Conservation (phyloP, 345 rosid genomes). For the Populus deltoides region DNA sequence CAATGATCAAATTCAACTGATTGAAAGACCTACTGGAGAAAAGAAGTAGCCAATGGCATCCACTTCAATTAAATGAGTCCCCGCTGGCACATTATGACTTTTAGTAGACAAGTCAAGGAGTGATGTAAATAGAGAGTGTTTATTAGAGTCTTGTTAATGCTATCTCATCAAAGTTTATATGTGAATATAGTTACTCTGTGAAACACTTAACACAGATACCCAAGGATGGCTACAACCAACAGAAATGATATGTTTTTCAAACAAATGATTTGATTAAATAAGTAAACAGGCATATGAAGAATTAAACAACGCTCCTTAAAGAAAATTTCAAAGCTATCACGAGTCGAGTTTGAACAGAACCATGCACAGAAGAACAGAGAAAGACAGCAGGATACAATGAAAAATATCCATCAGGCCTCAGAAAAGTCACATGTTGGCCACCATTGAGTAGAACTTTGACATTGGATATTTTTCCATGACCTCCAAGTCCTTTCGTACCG, state of each 20-base stretch:
- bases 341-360: not conserved
- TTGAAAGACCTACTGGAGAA: constrained; percentile 64
- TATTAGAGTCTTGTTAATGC: not conserved
- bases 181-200: not conserved
- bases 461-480: constrained; percentile 62
- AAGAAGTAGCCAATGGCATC: constrained; percentile 80
- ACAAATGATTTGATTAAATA: too few species aligned
- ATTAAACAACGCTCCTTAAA: not conserved
- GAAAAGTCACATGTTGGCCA: constrained; percentile 67
- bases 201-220: not conserved
- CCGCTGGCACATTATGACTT: constrained; percentile 84
- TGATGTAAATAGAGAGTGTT: not conserved
- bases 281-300: not conserved
- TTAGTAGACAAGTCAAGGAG: constrained; percentile 52
- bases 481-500: constrained; percentile 44
- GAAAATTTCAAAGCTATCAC: not conserved
- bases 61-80: constrained; percentile 96
- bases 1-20: not conserved
- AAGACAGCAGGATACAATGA: constrained; percentile 66
- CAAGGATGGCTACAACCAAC: not conserved
- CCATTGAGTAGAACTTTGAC: constrained; percentile 82
- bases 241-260: not conserved
- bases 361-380: constrained; percentile 13
- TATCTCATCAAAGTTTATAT: not conserved
- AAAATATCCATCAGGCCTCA: constrained; percentile 95